Base-by-base conservation (phyloP, 495 filamentous ascomycete species). In the Parmelia sp. region DNA sequence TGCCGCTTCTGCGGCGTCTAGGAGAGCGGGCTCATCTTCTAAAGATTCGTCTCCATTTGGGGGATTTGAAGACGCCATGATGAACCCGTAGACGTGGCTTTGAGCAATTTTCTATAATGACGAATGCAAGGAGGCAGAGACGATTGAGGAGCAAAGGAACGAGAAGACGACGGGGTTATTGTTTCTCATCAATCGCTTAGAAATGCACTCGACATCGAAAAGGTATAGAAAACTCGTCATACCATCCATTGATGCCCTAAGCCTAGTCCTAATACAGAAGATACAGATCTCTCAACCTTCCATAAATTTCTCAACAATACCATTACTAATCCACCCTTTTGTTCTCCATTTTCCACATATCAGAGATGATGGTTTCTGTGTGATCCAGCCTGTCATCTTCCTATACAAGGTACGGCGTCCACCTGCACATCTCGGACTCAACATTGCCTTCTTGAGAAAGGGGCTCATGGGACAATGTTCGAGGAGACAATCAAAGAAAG, bases 1-100 rank as follows among this genome's bases (percentile, higher is more conserved):
- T 53, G 86, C 83, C 47, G 86, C 86, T 68, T 93, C 90, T 58
- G 87, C 84, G 60, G 84, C 84, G 63, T 84, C 83, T 65, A 92
- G 79, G 74, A 88, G 83, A 63, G 72, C 77, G 25, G 79, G 80
- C 33, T 82, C 75, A 47, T 87, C 84, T 66, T 74, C 77, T 59
- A 79, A 74, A 42, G 73, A 69, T 63, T 81, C 79, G 57, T 80
- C 71, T 57, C 79, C 79, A 68, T 77, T 72, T 58, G 69, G 77
- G 65, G 80, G 74, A 70, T 78, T 71, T 39, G 69, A 68, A 23
- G 81, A 76, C 5, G 80, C 75, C 81, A 82, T 83, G 60, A 40
- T 77, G 67, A 33, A 59, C 25, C 39, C 21, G 47, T 49, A 37
- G 56, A 29, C 19, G 33, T 44, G 21, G 19, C 44, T 33, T 37